Evolutionary conservation across 305 asterid genomes (phyloP).

Genomic region (Fraxinus baroniana): DNA sequence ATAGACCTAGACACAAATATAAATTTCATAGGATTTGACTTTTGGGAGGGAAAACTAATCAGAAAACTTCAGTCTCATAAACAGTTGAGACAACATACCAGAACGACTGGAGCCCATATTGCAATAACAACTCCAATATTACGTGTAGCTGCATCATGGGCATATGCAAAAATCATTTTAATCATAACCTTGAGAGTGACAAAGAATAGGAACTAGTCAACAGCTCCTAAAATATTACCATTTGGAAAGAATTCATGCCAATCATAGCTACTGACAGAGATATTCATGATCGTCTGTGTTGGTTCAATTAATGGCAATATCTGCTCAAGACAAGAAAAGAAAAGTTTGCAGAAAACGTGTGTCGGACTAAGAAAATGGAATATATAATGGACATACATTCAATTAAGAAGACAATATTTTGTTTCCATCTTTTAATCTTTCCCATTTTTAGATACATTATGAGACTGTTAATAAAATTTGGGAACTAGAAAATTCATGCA

Average conservation of each 20-base stretch:
- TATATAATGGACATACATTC: neutral
- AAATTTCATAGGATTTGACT: constrained; percentile 25
- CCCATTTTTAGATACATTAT: neutral
- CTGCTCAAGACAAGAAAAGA: constrained; percentile 39
- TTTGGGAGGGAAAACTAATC: constrained; percentile 14
- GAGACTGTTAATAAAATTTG: neutral
- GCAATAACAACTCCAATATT: constrained; percentile 86
- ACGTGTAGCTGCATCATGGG: constrained; percentile 62
- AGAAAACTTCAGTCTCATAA: constrained; percentile 3
- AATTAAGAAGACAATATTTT: neutral
- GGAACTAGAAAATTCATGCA: constrained; percentile 3
- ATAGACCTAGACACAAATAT: constrained; percentile 61
- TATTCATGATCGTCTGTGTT: constrained; percentile 64
- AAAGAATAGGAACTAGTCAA: constrained; percentile 3
- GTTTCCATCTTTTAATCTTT: neutral
- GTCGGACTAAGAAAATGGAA: neutral
- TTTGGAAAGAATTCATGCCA: constrained; percentile 98
- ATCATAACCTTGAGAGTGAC: constrained; percentile 21
- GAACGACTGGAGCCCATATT: constrained; percentile 84
- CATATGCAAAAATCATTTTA: constrained; percentile 29
- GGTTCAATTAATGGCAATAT: constrained; percentile 92
- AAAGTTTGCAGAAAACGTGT: neutral
- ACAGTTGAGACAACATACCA: constrained; percentile 51
- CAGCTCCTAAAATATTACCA: constrained; percentile 44
- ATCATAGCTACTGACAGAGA: constrained; percentile 68